Percentiles rank a stretch among this genome's conserved stretches.
Conservation (phyloP, 2,329 filamentous ascomycete species). For the Fusarium algeriense region DNA sequence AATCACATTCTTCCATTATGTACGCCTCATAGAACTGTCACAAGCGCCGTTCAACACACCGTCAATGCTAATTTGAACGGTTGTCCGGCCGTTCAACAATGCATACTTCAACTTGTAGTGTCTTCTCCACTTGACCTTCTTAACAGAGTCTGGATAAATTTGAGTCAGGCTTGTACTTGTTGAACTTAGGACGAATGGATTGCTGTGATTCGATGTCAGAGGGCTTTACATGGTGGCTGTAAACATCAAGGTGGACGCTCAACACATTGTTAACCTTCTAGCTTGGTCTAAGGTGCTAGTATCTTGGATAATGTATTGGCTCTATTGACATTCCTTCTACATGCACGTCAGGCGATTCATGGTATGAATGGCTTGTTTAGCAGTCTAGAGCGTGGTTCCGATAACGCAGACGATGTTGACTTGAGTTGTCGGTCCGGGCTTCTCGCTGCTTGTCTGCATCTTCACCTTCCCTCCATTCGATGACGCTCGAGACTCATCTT, state of each 20-base stretch:
- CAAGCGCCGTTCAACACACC: constrained; percentile 30
- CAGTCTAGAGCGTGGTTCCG: not conserved
- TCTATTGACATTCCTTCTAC: constrained; percentile 23
- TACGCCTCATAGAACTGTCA: constrained; percentile 23
- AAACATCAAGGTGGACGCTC: constrained; percentile 5
- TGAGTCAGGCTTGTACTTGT: constrained; percentile 27
- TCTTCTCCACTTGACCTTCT: constrained; percentile 26
- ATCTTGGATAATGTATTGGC: not conserved
- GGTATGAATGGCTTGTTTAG: not conserved
- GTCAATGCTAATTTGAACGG: constrained; percentile 24
- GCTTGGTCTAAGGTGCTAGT: constrained; percentile 10
- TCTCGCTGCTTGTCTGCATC: not conserved
- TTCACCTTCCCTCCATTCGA: not conserved
- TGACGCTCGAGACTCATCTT: not conserved
- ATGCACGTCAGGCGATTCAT: constrained; percentile 8
- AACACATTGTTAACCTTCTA: constrained; percentile 13
- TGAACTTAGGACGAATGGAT: not conserved
- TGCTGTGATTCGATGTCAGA: constrained; percentile 13
- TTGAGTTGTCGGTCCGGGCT: not conserved
- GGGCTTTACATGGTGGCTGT: constrained; percentile 14
- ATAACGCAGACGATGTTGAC: not conserved
- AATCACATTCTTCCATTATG: constrained; percentile 38
- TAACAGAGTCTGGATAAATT: constrained; percentile 15
- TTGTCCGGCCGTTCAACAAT: not conserved
- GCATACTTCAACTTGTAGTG: not conserved